Evolutionary conservation across 169 alveolate genomes (phyloP).

Genomic region (Cryptosporidium parvum): DNA sequence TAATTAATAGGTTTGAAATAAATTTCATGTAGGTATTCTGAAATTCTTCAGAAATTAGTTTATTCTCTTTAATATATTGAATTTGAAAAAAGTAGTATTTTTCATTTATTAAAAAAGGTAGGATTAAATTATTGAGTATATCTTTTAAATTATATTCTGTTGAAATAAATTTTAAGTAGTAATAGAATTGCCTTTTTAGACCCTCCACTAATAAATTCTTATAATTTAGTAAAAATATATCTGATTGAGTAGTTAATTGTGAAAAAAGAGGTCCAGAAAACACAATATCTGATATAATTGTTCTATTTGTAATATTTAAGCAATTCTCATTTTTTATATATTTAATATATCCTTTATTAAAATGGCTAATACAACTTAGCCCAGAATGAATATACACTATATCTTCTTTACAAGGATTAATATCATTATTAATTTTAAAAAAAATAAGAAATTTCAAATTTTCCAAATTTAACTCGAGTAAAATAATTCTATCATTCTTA

Average conservation of each 20-base stretch:
- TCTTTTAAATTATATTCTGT: background rate
- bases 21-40: background rate
- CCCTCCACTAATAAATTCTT: background rate
- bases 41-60: background rate
- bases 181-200: slow-evolving; percentile 34
- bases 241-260: background rate
- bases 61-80: background rate
- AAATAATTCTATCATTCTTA: background rate
- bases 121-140: background rate
- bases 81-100: slow-evolving; percentile 26
- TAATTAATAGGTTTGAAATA: background rate
- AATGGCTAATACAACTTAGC: background rate
- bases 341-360: background rate
- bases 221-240: slow-evolving; percentile 22
- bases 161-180: background rate
- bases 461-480: background rate
- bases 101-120: slow-evolving; percentile 35
- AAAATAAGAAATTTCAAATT: background rate
- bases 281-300: background rate
- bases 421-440: background rate
- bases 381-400: slow-evolving; percentile 2
- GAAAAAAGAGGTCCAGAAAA: slow-evolving; percentile 45
- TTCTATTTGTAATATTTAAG: background rate
- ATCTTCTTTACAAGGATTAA: background rate
- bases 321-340: background rate